Evolutionary conservation across 2,329 filamentous ascomycete genomes (phyloP), one percentile per base, ranked within the genome.

Genomic region (Aureobasidium sp.): DNA sequence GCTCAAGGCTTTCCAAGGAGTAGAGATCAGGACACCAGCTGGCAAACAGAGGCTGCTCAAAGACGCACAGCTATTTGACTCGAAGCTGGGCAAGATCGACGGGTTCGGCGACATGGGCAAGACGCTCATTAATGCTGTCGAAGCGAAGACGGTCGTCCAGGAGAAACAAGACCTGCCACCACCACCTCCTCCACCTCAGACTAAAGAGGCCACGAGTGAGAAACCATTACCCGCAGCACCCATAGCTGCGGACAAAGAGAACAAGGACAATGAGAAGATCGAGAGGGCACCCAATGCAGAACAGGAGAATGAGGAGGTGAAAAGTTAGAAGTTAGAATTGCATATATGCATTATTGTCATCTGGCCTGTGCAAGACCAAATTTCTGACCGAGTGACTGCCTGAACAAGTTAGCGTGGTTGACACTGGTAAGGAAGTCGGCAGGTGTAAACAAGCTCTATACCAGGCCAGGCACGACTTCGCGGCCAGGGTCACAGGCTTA

Each of bases 21-120:
- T 87, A 26, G 77, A 80, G 32, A 79, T 91, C 26, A 84, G 82
- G 73, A 90, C 85, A 7, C 82, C 85, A 66, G 77, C 77, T 57
- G 91, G 89, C 4, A 86, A 87, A 68, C 81, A 87, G 69, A 88
- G 88, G 89, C 87, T 97, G 79, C 78, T 90, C 53, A 82, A 82
- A 51, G 92, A 96, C 70, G 82, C 90, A 17, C 85, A 92, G 62
- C 84, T 86, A 67, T 87, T 96, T 68, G 82, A 85, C 53, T 76
- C 81, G 1, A 87, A 86, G 67, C 81, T 96, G 7, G 81, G 84
- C 67, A 92, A 90, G 71, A 83, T 96, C 43, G 87, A 94, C 59
- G 91, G 90, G 1, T 90, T 90, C 63, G 87, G 83, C 10, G 87
- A 92, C 66, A 79, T 90, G 2, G 90, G 89, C 34, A 82, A 87